Percentiles rank a stretch among this genome's conserved stretches.
phyloP scores from a whole-genome alignment of 2,329 filamentous ascomycete genomes.

The Alternaria gansuensis region DNA sequence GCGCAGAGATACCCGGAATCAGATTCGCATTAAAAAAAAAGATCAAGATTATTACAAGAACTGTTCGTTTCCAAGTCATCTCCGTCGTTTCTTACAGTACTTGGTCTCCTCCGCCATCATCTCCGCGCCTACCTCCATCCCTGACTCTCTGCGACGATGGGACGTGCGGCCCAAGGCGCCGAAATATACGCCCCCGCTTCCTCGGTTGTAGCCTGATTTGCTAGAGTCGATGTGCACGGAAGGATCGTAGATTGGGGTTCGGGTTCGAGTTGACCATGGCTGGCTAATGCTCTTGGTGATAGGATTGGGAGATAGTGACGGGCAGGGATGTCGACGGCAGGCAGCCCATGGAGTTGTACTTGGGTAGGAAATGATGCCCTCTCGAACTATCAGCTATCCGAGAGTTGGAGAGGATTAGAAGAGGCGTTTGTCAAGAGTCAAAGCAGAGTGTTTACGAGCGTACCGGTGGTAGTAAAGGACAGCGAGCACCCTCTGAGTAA shows the following conservation, averaged over 20 bases:
- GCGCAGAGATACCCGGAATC: conserved; percentile 1
- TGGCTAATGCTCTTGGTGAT: not conserved
- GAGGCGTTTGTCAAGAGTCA: too few relatives aligned
- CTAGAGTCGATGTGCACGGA: not conserved
- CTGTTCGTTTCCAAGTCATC: not conserved
- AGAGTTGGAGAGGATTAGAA: not conserved
- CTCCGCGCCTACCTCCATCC: not conserved
- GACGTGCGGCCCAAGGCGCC: not conserved
- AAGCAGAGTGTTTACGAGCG: not conserved
- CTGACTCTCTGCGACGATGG: not conserved
- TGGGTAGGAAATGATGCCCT: not conserved
- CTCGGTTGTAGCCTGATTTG: not conserved
- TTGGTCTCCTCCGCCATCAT: not conserved
- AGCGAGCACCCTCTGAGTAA: not conserved
- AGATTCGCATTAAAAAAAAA: not conserved
- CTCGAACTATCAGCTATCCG: too few relatives aligned
- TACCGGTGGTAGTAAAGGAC: not conserved
- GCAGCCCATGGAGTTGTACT: not conserved
- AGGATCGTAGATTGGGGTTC: not conserved
- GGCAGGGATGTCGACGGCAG: not conserved
- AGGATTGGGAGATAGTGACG: not conserved
- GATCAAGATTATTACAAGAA: not conserved
- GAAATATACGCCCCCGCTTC: not conserved
- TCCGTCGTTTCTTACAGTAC: not conserved
- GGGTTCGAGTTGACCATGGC: not conserved